Percentiles rank a stretch among this genome's conserved stretches.
Conservation (phyloP, 352 stramenopile genomes). For the Phytophthora sp. region DNA sequence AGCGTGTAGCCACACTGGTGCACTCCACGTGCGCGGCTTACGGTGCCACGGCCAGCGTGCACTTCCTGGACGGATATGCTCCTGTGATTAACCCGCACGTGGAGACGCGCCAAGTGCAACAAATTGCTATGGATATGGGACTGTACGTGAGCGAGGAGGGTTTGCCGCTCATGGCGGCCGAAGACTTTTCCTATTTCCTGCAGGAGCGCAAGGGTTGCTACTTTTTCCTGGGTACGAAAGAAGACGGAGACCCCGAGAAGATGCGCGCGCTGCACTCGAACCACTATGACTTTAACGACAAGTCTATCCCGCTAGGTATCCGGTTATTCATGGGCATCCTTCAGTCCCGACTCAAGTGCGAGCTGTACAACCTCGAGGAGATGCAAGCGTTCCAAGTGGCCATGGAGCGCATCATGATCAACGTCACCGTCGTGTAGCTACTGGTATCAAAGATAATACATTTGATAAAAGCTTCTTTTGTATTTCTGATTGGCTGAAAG, state of each 20-base stretch:
- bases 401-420: slow-evolving; percentile 74
- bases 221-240: slow-evolving; percentile 86
- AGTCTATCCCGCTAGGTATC: slow-evolving; percentile 82
- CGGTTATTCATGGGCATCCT: slow-evolving; percentile 78
- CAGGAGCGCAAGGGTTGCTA: slow-evolving; percentile 86
- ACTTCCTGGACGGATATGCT: slow-evolving; percentile 75
- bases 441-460: slow-evolving; percentile 13
- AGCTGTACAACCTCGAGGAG: slow-evolving; percentile 71
- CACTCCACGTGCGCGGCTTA: slow-evolving; percentile 84
- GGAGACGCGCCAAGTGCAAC: slow-evolving; percentile 79
- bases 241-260: slow-evolving; percentile 60
- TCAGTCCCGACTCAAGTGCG: slow-evolving; percentile 68
- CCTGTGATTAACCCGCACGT: slow-evolving; percentile 82
- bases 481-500: neutral
- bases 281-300: slow-evolving; percentile 88
- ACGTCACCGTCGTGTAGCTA: slow-evolving; percentile 46
- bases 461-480: no score
- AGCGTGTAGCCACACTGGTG: slow-evolving; percentile 86
- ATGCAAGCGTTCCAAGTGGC: slow-evolving; percentile 79
- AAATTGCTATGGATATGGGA: slow-evolving; percentile 73
- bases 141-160: slow-evolving; percentile 82
- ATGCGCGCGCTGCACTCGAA: slow-evolving; percentile 77
- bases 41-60: slow-evolving; percentile 71
- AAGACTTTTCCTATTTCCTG: slow-evolving; percentile 95
- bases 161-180: slow-evolving; percentile 92